Evolutionary conservation across 495 filamentous ascomycete genomes (phyloP), one percentile per base, ranked within the genome.

Genomic region (Penicillium egyptiacum): DNA sequence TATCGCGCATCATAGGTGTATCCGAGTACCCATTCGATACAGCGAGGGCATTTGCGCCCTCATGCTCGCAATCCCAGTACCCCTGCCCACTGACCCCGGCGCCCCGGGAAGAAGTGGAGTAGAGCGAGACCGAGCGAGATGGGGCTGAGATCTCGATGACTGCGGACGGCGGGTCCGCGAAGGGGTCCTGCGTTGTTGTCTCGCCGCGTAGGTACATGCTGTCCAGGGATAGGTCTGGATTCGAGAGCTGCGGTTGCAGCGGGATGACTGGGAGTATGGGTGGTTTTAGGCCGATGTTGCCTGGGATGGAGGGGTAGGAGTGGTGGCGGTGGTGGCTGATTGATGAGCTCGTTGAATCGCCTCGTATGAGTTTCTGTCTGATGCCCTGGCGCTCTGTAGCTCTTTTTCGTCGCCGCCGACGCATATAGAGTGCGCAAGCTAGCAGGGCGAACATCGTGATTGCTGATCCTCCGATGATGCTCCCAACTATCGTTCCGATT

Each of bases 381-480:
- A 62, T 61, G 26, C 48, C 50, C 25, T 41, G 37, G 2, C 46
- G 60, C 39, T 33, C 28, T 8, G 55, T 42, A 7, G 25, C 25
- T 2, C 25, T 31, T 17, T 47, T 52, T 41, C 55, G 63, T 41
- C 66, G 64, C 19, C 56, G 57, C 41, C 64, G 61, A 25, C 67
- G 60, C 45, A 64, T 51, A 37, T 67, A 46, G 10, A 71, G 42
- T 9, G 61, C 47, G 42, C 56, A 61, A 25, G 63, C 60, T 2
- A 68, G 43, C 5, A 70, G 25, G 2, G 56, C 49, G 11, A 74
- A 59, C 1, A 62, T 60, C 4, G 67, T 47, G 37, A 70, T 55
- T 10, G 56, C 68, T 12, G 64, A 35, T 22, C 57, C 69, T 16
- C 73, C 73, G 2, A 76, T 19, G 1, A 65, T 39, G 28, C 64